phyloP scores from a whole-genome alignment of 192 early-diverging fungal species.

The Backusella westeae region DNA sequence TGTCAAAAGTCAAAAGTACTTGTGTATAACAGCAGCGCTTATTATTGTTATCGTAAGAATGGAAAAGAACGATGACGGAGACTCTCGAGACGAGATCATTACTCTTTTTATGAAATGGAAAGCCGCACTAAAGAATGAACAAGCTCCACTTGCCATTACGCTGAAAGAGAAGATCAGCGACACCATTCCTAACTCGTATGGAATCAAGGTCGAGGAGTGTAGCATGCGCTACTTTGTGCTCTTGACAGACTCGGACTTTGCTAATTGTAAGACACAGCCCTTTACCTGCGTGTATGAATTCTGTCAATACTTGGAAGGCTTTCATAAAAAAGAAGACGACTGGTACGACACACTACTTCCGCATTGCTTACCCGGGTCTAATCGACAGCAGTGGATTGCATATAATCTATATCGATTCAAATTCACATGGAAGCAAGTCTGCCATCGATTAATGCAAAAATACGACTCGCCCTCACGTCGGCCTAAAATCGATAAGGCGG shows the following conservation, averaged over 20 bases:
- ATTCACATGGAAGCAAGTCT: not conserved
- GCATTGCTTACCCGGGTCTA: not conserved
- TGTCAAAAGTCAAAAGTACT: not conserved
- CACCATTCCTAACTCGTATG: not conserved
- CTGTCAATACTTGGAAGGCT: constrained; percentile 5
- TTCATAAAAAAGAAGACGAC: not conserved
- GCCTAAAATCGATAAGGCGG: not conserved
- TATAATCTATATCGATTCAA: not conserved
- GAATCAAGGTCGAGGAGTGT: not conserved
- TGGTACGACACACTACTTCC: not conserved
- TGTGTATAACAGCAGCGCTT: not conserved
- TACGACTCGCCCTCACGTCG: too few species aligned
- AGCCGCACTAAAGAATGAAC: not conserved
- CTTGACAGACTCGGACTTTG: not conserved
- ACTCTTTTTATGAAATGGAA: not conserved
- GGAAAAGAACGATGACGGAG: not conserved
- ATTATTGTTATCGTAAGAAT: not conserved
- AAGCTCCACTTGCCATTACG: not conserved
- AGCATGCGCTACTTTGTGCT: not conserved
- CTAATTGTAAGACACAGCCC: not conserved
- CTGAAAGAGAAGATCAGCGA: not conserved
- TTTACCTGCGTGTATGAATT: constrained; percentile 10
- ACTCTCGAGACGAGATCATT: not conserved
- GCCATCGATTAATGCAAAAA: not conserved
- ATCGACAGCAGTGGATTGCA: not conserved